Conservation (phyloP, 2,329 filamentous ascomycete species). For the Paecilomyces sp. region DNA sequence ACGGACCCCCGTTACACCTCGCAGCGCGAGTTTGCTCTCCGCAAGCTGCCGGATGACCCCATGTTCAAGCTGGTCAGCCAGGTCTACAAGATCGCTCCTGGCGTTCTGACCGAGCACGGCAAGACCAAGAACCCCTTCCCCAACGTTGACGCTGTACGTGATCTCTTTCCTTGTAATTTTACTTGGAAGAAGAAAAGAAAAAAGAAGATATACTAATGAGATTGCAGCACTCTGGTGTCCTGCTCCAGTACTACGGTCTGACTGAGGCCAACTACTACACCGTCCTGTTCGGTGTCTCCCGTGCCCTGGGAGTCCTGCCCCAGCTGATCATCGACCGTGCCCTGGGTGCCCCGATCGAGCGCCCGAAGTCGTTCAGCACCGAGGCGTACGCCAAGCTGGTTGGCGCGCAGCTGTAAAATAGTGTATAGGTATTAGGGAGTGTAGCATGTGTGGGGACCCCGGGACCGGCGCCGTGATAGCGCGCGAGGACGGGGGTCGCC, state of each 20-base stretch:
- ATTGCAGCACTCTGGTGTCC: conserved; percentile 79
- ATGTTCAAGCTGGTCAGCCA: conserved; percentile 99
- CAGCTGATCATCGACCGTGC: conserved; percentile 99
- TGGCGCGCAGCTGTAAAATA: conserved; percentile 74
- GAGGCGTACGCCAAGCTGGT: conserved; percentile 93
- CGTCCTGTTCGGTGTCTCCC: conserved; percentile 96
- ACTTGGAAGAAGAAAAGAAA: too few species aligned
- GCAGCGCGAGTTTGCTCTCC: conserved; percentile 92
- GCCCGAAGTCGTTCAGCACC: conserved; percentile 98
- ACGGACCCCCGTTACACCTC: conserved; percentile 98
- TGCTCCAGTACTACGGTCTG: conserved; percentile 98
- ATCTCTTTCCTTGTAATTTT: not conserved
- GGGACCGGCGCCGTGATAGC: conserved; percentile 10
- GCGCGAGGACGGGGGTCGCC: not conserved
- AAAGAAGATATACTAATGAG: conserved; percentile 6
- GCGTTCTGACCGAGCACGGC: conserved; percentile 97
- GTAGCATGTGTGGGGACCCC: conserved; percentile 12
- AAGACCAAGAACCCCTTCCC: conserved; percentile 99
- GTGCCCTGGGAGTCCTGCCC: conserved; percentile 95
- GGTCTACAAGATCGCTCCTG: conserved; percentile 99
- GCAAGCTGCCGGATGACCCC: conserved; percentile 91
- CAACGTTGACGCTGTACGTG: conserved; percentile 77
- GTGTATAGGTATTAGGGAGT: conserved; percentile 1
- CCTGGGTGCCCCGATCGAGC: conserved; percentile 92
- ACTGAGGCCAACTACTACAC: conserved; percentile 99